Evolutionary conservation across 108 stramenopile genomes (phyloP), one percentile per base, ranked within the genome.

Genomic region (Parmales sp.): DNA sequence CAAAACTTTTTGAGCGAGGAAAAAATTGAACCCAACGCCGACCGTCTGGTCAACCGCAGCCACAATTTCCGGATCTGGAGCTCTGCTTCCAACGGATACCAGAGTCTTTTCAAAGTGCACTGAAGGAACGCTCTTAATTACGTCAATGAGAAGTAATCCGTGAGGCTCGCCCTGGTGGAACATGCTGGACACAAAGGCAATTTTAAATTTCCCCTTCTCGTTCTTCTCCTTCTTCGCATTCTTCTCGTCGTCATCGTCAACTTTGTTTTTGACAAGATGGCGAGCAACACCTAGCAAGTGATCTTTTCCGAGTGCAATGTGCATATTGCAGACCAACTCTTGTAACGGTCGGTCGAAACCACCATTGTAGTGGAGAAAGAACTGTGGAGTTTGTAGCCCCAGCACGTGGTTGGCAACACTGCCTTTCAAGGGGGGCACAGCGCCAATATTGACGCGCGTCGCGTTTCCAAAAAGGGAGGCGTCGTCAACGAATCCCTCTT

Each of bases 111-210:
- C 74, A 64, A 71, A 79, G 37, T 45, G 43, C 9, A 13, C 37
- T 3, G 63, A 65, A 1, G 34, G 37, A n/a, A 79, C 65, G 19
- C 46, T 38, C n/a, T 63, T 13, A 11, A 79, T 69, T 19, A 79
- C 68, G 19, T 72, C 72, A 34, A 67, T 34, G 11, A 79, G 67
- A 23, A 79, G 37, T 2, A 72, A 46, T 11, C 78, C 78, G 38
- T 79, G 78, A 37, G 78, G 78, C 50, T 79, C 78, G 38, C 69
- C 63, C 22, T 63, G 72, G 2, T 68, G 67, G 28, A 79, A 73
- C 25, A 79, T 31, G 28, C 60, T 46, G 38, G 75, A 76, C 20
- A 79, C 46, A 38, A 79, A 76, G 37, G 71, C 71, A 71, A 79
- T 51, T 45, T 63, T 38, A 38, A 69, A 76, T 50, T 76, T 79